phyloP scores from a whole-genome alignment of 2,329 filamentous ascomycete species.

The Beauveria rudraprayagi region DNA sequence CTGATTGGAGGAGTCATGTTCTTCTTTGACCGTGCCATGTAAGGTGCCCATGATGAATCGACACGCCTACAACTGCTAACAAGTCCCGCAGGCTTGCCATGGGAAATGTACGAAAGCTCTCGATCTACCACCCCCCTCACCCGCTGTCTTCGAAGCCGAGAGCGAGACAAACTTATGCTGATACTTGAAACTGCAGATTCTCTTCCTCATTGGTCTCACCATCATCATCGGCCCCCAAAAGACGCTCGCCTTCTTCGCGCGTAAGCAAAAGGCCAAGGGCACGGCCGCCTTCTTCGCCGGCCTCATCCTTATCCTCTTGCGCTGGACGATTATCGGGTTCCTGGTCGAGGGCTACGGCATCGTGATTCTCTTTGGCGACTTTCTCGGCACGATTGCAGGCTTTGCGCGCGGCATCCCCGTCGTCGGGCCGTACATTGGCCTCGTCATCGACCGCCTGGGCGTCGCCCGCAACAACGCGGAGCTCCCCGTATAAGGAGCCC shows the following conservation, averaged over 20 bases:
- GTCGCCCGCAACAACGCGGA: conserved; percentile 66
- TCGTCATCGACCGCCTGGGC: conserved; percentile 61
- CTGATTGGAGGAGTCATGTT: conserved; percentile 88
- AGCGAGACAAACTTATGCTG: neutral
- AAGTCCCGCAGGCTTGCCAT: conserved; percentile 67
- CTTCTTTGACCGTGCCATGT: conserved; percentile 97
- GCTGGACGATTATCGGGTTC: conserved; percentile 90
- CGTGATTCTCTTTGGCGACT: conserved; percentile 89
- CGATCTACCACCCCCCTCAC: conserved; percentile 6
- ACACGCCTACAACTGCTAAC: conserved; percentile 11
- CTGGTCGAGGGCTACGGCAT: conserved; percentile 88
- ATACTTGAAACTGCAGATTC: conserved; percentile 53
- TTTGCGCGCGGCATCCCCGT: conserved; percentile 81
- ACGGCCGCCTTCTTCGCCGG: conserved; percentile 81
- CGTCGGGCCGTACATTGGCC: conserved; percentile 77
- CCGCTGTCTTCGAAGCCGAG: conserved; percentile 10
- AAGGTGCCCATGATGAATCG: conserved; percentile 25
- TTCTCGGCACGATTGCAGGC: conserved; percentile 82
- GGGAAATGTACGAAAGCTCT: conserved; percentile 66
- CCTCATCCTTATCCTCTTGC: conserved; percentile 74
- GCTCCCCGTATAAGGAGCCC: conserved; percentile 57
- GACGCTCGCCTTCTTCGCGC: conserved; percentile 88
- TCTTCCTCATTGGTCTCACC: conserved; percentile 93
- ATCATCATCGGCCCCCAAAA: conserved; percentile 92
- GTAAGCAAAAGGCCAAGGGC: conserved; percentile 85